Evolutionary conservation across 176 grass and related monocot species (phyloP).

Genomic region (Guadua angustifolia): DNA sequence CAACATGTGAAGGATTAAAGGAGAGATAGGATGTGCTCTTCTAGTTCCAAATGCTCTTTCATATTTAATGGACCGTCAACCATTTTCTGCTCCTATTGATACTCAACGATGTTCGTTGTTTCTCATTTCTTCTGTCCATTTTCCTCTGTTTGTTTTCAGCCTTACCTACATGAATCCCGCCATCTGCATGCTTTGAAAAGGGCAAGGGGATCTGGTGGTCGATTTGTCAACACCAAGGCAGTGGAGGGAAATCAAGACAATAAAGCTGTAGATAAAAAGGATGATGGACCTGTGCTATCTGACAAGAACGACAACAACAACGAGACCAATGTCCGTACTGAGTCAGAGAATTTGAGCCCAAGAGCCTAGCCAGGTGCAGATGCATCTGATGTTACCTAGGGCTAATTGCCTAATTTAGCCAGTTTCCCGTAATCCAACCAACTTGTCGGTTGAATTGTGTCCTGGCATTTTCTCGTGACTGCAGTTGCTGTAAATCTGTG

Average conservation of each 20-base stretch:
- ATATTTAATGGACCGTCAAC: not conserved
- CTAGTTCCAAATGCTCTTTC: not conserved
- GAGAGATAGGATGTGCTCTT: not conserved
- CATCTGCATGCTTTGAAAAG: slow-evolving; percentile 47
- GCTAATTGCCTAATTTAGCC: not conserved
- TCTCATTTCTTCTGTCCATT: not conserved
- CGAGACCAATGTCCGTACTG: not conserved
- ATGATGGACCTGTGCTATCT: not conserved
- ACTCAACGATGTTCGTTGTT: not conserved
- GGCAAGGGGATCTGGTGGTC: slow-evolving; percentile 44
- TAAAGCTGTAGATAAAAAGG: not conserved
- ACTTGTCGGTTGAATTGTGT: not conserved
- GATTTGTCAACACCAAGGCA: slow-evolving; percentile 41
- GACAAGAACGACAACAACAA: not conserved
- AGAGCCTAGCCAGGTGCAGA: no score
- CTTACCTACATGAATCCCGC: no score
- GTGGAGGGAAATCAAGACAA: not conserved
- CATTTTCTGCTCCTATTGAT: not conserved
- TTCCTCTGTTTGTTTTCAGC: no score
- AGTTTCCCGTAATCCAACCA: not conserved
- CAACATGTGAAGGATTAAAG: not conserved
- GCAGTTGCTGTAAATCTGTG: not conserved
- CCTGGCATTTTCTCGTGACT: not conserved
- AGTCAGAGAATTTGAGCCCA: not conserved
- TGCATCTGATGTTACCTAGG: no score